A percentile compares a stretch with the other conserved stretches of the same genome.
Conservation (phyloP, 2,329 filamentous ascomycete genomes). For the Apiospora koreana region DNA sequence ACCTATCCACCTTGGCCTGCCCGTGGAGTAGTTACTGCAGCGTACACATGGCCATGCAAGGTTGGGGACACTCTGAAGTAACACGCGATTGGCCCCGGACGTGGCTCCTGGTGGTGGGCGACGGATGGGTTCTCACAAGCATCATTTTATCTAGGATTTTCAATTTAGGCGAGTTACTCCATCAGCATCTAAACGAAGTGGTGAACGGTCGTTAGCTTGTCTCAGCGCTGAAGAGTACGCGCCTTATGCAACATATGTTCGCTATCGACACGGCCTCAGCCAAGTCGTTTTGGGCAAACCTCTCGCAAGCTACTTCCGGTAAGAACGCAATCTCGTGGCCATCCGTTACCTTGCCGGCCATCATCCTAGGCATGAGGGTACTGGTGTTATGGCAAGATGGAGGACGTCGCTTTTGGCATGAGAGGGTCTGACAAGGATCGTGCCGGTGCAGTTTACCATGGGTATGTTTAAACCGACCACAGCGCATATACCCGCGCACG, state of each 20-base stretch:
- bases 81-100: neutral
- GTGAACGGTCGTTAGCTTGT: constrained; percentile 11
- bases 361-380: too few species aligned
- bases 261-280: too few species aligned
- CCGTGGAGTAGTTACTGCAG: neutral
- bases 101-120: neutral
- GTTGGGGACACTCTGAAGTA: neutral
- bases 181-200: constrained; percentile 14
- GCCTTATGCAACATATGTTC: too few species aligned
- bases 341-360: too few species aligned
- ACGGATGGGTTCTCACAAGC: constrained; percentile 18
- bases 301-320: too few species aligned
- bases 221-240: too few species aligned
- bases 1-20: neutral
- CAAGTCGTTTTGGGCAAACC: too few species aligned
- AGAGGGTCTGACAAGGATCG: constrained; percentile 39
- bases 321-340: too few species aligned
- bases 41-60: neutral
- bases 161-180: too few species aligned
- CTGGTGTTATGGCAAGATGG: too few species aligned
- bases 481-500: constrained; percentile 43
- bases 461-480: constrained; percentile 32
- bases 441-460: constrained; percentile 18
- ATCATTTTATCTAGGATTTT: too few species aligned
- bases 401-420: too few species aligned